These are phyloP conservation scores for peach (Prunus persica) DNA, from an alignment of 306 rosid genomes.

Conservation along the genomic window DNA sequence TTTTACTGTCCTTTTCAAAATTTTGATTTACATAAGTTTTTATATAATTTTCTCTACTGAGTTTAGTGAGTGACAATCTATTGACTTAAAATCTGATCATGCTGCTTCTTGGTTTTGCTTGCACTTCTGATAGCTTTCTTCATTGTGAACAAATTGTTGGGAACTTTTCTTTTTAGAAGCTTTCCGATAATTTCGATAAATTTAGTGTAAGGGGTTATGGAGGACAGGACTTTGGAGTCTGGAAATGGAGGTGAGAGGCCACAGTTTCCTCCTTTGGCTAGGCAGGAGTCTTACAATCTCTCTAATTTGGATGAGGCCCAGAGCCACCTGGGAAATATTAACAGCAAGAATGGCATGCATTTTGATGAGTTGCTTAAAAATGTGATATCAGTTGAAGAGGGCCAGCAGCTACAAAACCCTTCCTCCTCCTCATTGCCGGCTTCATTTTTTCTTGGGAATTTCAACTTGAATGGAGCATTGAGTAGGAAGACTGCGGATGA, in stretches of 20 bases:
- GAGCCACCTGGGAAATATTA: constrained; percentile 29
- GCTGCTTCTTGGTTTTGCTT: neutral
- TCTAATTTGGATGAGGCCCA: constrained; percentile 30
- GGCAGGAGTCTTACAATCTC: too few relatives aligned
- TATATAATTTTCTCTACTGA: neutral
- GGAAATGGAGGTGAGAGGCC: constrained; percentile 26
- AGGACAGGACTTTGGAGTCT: constrained; percentile 26
- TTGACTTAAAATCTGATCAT: neutral
- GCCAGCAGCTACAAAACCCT: constrained; percentile 36
- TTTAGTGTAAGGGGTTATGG: constrained; percentile 14
- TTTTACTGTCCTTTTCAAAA: neutral
- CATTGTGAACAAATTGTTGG: neutral
- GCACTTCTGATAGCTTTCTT: neutral
- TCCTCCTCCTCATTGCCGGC: constrained; percentile 25
- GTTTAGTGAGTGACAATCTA: neutral
- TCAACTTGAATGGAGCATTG: constrained; percentile 22
- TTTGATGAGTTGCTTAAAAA: constrained; percentile 36
- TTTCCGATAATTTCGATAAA: neutral
- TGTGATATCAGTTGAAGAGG: constrained; percentile 37
- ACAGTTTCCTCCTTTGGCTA: constrained; percentile 17
- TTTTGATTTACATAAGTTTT: neutral
- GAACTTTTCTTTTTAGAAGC: neutral
- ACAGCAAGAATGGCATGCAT: constrained; percentile 22
- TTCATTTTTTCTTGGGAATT: constrained; percentile 24
- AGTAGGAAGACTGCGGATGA: constrained; percentile 27